phyloP scores from a whole-genome alignment of 768 basidiomycete genomes.

The Psilocybe sp. region DNA sequence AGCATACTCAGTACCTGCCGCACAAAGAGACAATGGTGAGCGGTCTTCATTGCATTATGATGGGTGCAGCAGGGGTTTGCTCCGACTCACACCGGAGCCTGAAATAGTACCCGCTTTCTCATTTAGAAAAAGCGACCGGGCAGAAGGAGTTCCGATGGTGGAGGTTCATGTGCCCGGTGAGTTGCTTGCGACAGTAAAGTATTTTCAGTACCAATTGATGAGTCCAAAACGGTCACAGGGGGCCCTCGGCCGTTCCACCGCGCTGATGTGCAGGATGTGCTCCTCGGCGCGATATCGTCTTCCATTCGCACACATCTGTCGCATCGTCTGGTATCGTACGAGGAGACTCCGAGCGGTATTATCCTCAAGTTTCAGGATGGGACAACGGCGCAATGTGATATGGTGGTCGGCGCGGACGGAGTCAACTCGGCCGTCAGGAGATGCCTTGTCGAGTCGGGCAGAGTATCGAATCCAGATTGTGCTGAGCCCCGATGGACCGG shows the following conservation, averaged over 20 bases:
- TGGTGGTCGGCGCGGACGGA: constrained; percentile 41
- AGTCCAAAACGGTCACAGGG: constrained; percentile 17
- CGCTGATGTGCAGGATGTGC: constrained; percentile 45
- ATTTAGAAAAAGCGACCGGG: constrained; percentile 15
- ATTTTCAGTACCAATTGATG: constrained; percentile 18
- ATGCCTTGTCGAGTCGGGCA: neutral
- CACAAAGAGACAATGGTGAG: neutral
- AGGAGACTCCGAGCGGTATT: constrained; percentile 19
- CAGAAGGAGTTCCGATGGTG: constrained; percentile 5
- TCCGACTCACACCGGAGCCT: no score
- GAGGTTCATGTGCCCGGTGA: constrained; percentile 12
- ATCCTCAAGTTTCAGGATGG: constrained; percentile 34
- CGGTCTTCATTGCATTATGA: no score
- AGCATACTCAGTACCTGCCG: neutral
- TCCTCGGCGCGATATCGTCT: constrained; percentile 38
- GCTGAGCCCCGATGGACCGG: neutral
- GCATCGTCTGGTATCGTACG: constrained; percentile 41
- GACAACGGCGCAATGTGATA: constrained; percentile 28
- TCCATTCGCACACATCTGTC: constrained; percentile 32
- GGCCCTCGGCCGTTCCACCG: constrained; percentile 35
- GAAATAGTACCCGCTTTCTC: constrained; percentile 4
- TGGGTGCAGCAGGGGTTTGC: no score
- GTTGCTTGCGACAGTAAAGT: constrained; percentile 14
- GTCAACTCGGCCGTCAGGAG: constrained; percentile 30
- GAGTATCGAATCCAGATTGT: neutral